Percentiles rank a stretch among this genome's conserved stretches.
phyloP scores from a whole-genome alignment of 2,329 filamentous ascomycete species.

The Byssochlamys sp. region DNA sequence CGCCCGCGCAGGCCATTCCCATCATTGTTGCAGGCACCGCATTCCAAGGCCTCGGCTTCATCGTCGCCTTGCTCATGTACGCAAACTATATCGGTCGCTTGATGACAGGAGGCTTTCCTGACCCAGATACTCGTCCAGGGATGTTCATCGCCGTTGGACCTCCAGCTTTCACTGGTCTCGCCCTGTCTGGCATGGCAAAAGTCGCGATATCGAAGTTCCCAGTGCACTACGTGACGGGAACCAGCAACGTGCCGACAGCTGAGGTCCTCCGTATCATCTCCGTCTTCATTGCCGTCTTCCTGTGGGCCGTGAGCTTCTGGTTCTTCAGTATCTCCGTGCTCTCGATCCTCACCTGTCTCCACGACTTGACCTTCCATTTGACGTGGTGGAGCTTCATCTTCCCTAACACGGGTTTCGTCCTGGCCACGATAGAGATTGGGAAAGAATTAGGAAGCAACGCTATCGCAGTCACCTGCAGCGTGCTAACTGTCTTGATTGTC shows the following conservation, averaged over 20 bases:
- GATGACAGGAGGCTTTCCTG: constrained; percentile 35
- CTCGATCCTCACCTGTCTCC: constrained; percentile 18
- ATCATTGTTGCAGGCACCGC: constrained; percentile 37
- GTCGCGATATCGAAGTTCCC: constrained; percentile 23
- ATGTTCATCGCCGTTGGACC: constrained; percentile 48
- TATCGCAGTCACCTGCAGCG: constrained; percentile 8
- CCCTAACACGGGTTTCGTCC: constrained; percentile 34
- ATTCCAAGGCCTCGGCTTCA: constrained; percentile 39
- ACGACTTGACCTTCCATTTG: constrained; percentile 4
- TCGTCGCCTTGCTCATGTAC: constrained; percentile 37
- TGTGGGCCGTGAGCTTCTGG: constrained; percentile 43
- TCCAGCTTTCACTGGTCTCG: constrained; percentile 34
- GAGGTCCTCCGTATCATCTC: constrained; percentile 23
- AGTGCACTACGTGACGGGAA: constrained; percentile 20
- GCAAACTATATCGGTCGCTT: constrained; percentile 34
- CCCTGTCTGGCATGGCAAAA: constrained; percentile 39
- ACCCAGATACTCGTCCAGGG: constrained; percentile 31
- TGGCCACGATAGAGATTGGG: constrained; percentile 35
- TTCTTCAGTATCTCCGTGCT: constrained; percentile 40
- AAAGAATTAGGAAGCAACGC: constrained; percentile 24
- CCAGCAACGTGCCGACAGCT: neutral
- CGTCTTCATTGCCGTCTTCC: constrained; percentile 34
- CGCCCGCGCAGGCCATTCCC: constrained; percentile 22
- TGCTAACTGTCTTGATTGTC: neutral
- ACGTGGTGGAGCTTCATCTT: constrained; percentile 24